Evolutionary conservation across 345 rosid species (phyloP).

Genomic region (Carallia brachiata): DNA sequence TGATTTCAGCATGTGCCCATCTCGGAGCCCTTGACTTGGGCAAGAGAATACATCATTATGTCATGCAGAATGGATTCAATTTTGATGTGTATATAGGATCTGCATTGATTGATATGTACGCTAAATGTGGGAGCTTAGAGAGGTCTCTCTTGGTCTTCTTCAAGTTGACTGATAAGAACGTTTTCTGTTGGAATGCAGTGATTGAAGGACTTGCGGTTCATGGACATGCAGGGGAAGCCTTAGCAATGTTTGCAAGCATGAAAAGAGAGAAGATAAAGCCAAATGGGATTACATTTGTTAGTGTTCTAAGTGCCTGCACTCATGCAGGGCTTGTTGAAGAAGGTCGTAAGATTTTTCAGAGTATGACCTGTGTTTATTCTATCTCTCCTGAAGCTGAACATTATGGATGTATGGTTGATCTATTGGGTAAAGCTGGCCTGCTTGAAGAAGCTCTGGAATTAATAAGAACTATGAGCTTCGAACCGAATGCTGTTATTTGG

Average conservation of each 20-base stretch:
- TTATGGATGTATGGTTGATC: slow-evolving; percentile 76
- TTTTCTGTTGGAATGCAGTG: slow-evolving; percentile 81
- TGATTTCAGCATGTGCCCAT: slow-evolving; percentile 83
- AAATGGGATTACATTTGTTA: slow-evolving; percentile 68
- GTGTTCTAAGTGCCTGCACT: slow-evolving; percentile 71
- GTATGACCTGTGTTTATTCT: slow-evolving; percentile 49
- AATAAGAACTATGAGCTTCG: slow-evolving; percentile 45
- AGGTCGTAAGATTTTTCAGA: slow-evolving; percentile 49
- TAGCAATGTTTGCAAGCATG: slow-evolving; percentile 64
- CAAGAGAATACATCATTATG: slow-evolving; percentile 59
- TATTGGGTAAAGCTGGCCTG: slow-evolving; percentile 69
- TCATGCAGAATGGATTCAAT: slow-evolving; percentile 44
- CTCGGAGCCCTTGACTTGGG: slow-evolving; percentile 67
- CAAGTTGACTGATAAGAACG: slow-evolving; percentile 60
- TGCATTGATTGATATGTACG: slow-evolving; percentile 78
- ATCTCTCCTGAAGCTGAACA: slow-evolving; percentile 52
- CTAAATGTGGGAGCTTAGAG: slow-evolving; percentile 73
- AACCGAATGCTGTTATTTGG: slow-evolving; percentile 76
- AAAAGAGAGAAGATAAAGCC: slow-evolving; percentile 47
- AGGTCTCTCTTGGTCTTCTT: slow-evolving; percentile 62
- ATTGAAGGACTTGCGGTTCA: slow-evolving; percentile 79
- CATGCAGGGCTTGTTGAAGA: slow-evolving; percentile 82
- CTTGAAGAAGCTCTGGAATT: slow-evolving; percentile 58
- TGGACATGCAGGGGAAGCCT: slow-evolving; percentile 59
- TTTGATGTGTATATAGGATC: slow-evolving; percentile 81